These are phyloP conservation scores for Vitis cinerea DNA, from an alignment of 164 flowering plant genomes.

Conservation along the genomic window DNA sequence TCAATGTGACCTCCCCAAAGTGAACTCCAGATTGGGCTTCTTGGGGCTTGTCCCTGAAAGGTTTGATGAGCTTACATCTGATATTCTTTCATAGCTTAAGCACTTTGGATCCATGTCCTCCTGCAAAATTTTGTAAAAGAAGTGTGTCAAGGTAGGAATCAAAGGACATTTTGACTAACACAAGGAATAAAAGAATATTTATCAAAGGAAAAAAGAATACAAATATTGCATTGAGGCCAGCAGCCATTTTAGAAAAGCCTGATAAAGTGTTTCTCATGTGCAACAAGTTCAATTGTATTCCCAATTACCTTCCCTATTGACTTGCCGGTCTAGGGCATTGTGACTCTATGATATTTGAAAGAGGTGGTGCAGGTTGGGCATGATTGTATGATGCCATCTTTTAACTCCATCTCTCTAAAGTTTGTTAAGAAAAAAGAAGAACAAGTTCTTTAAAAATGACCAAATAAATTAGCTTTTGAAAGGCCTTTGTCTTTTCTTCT, in stretches of 20 bases:
- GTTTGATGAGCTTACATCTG: conserved; percentile 58
- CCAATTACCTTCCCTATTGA: background rate
- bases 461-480: conserved; percentile 16
- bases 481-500: conserved; percentile 20
- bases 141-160: conserved; percentile 19
- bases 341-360: too few species aligned
- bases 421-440: too few species aligned
- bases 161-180: conserved; percentile 30
- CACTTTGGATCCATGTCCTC: conserved; percentile 60
- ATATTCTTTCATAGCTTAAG: conserved; percentile 53
- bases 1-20: conserved; percentile 77
- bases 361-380: too few species aligned
- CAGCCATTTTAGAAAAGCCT: conserved; percentile 15
- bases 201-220: conserved; percentile 8
- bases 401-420: too few species aligned
- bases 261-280: conserved; percentile 4
- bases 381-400: too few species aligned
- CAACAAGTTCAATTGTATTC: background rate
- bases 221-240: background rate
- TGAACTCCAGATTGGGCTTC: conserved; percentile 90
- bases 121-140: conserved; percentile 11
- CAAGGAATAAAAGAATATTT: conserved; percentile 24
- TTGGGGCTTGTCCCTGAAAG: conserved; percentile 51
- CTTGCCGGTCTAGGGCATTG: background rate
- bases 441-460: conserved; percentile 4